These are phyloP conservation scores for Alliaria petiolata DNA, from an alignment of 345 rosid species.

Conservation along the genomic window DNA sequence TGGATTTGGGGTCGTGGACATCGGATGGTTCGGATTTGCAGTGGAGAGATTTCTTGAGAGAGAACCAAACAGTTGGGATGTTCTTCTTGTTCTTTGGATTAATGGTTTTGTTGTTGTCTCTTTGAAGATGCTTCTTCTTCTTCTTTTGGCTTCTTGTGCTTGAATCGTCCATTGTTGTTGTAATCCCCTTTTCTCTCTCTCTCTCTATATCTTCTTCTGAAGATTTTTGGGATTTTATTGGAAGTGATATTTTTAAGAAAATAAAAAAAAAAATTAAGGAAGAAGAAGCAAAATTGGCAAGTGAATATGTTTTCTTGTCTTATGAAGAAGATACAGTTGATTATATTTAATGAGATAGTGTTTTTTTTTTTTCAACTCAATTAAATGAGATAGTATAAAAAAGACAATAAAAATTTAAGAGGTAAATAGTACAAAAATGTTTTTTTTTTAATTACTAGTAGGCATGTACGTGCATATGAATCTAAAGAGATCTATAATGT, in stretches of 20 bases:
- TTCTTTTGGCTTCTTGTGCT: slow-evolving; percentile 26
- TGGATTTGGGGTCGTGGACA: slow-evolving; percentile 55
- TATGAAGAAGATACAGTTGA: not conserved
- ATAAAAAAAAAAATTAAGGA: not conserved
- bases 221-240: slow-evolving; percentile 7
- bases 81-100: slow-evolving; percentile 16
- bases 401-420: too few relatives aligned
- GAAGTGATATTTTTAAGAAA: not conserved
- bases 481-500: slow-evolving; percentile 18
- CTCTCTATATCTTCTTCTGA: slow-evolving; percentile 5
- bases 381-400: not conserved
- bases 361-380: not conserved
- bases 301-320: not conserved
- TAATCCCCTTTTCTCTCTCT: not conserved
- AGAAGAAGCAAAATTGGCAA: not conserved
- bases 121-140: slow-evolving; percentile 16
- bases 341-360: not conserved
- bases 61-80: slow-evolving; percentile 79
- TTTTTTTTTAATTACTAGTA: too few relatives aligned
- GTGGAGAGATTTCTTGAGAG: slow-evolving; percentile 59
- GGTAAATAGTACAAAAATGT: too few relatives aligned
- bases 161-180: slow-evolving; percentile 29
- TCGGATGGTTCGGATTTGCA: slow-evolving; percentile 61
- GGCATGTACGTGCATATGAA: slow-evolving; percentile 22
- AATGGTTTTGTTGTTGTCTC: slow-evolving; percentile 10